phyloP scores from a whole-genome alignment of 2,329 filamentous ascomycete species.

The Monilinia laxa region DNA sequence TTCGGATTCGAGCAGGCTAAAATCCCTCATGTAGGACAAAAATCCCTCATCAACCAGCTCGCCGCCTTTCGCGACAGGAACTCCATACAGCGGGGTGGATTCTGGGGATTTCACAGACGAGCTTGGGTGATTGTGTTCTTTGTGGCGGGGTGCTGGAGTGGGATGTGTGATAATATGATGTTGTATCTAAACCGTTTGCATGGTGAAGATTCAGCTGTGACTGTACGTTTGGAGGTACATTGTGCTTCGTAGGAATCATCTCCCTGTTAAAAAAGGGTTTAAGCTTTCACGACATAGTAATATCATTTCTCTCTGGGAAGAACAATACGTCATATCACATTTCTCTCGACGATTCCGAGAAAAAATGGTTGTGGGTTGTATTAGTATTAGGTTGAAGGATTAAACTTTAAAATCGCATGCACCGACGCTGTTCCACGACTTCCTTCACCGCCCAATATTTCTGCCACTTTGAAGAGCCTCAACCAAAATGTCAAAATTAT shows the following conservation, averaged over 20 bases:
- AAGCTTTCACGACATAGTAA: background rate
- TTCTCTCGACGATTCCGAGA: background rate
- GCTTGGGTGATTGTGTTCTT: background rate
- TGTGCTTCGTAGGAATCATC: background rate
- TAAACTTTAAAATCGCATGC: background rate
- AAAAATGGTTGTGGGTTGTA: no score
- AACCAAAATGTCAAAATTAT: background rate
- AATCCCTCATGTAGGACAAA: conserved; percentile 27
- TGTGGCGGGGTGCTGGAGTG: conserved; percentile 9
- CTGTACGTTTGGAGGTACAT: background rate
- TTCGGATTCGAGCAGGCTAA: conserved; percentile 38
- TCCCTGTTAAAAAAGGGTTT: background rate
- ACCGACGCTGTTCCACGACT: background rate
- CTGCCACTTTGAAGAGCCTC: background rate
- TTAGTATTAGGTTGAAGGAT: no score
- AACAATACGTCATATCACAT: no score
- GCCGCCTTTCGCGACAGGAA: conserved; percentile 10
- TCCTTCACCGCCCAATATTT: background rate
- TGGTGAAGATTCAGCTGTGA: conserved; percentile 3
- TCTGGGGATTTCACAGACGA: background rate
- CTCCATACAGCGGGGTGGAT: background rate
- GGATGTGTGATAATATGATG: background rate
- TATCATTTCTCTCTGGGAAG: background rate
- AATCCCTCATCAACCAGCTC: conserved; percentile 20
- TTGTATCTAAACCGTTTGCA: background rate